Evolutionary conservation across 2,329 filamentous ascomycete genomes (phyloP), one percentile per base, ranked within the genome.

Genomic region (Colletotrichum agaves): DNA sequence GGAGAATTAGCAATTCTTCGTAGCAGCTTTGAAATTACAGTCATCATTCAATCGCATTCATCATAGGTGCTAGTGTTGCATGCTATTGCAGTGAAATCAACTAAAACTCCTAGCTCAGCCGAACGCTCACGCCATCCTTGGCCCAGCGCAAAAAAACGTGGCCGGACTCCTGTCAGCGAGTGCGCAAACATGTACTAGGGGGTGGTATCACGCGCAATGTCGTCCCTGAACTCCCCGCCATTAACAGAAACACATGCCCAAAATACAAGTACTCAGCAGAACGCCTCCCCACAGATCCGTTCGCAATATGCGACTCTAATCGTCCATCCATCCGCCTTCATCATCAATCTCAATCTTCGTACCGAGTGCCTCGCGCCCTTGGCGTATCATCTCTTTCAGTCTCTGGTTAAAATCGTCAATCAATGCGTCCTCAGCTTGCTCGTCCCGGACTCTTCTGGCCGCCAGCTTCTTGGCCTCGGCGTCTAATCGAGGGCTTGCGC

Each of bases 341-440:
- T 80, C 76, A 27, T 88, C 85, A 47, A 93, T 84, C 74, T 92
- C 89, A 56, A 93, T 83, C 44, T 83, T 91, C 19, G 91, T 92
- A 2, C 91, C 94, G 17, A 99, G 80, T 2, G 96, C 96, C 77
- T 96, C 91, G 73, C 91, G 91, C 0, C 94, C 96, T 78, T 98
- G 91, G 2, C 90, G 86, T 61, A 99, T 97, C 91, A 99, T 93
- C 37, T 90, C 91, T 75, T 92, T 88, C 53, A 98, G 82, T 73
- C 92, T 89, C 53, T 88, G 85, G 75, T 96, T 97, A 78, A 98
- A 89, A 27, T 91, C 88, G 55, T 89, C 89, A 72, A 98, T 91
- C 59, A 91, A 90, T 47, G 90, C 88, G 72, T 98, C 94, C 7
- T 92, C 87, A 72, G 94, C 90, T 50, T 89, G 85, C 73, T 97